Evolutionary conservation across 2,329 filamentous ascomycete genomes (phyloP).

Genomic region (Clarireedia hainanense): DNA sequence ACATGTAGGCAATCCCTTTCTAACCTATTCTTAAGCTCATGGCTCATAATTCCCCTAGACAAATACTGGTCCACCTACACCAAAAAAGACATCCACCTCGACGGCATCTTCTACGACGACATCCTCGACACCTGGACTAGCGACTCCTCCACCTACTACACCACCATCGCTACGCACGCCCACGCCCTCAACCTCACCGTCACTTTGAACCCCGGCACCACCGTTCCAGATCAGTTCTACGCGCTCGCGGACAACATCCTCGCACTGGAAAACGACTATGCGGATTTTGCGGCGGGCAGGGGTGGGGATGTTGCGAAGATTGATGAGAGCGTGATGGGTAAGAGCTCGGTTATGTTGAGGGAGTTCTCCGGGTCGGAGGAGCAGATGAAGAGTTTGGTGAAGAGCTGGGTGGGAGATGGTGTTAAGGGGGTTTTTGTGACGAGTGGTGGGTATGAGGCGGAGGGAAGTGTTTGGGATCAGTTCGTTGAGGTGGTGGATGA

Average conservation of each 20-base stretch:
- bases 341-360: background rate
- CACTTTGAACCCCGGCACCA: slow-evolving; percentile 1
- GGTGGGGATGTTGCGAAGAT: background rate
- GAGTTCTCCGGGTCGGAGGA: background rate
- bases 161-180: background rate
- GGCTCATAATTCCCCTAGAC: background rate
- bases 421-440: background rate
- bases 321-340: background rate
- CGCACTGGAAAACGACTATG: background rate
- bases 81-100: background rate
- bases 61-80: slow-evolving; percentile 9
- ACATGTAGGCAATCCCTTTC: background rate
- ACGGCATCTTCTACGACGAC: slow-evolving; percentile 7
- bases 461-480: background rate
- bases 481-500: background rate
- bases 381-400: background rate
- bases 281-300: background rate
- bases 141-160: background rate
- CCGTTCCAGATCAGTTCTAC: background rate
- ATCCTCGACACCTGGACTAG: background rate
- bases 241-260: slow-evolving; percentile 1
- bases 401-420: background rate
- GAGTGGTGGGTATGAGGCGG: background rate
- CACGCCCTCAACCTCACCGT: background rate
- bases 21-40: too few species aligned